phyloP scores from a whole-genome alignment of 2,329 filamentous ascomycete genomes.

The Akanthomyces lecanii region DNA sequence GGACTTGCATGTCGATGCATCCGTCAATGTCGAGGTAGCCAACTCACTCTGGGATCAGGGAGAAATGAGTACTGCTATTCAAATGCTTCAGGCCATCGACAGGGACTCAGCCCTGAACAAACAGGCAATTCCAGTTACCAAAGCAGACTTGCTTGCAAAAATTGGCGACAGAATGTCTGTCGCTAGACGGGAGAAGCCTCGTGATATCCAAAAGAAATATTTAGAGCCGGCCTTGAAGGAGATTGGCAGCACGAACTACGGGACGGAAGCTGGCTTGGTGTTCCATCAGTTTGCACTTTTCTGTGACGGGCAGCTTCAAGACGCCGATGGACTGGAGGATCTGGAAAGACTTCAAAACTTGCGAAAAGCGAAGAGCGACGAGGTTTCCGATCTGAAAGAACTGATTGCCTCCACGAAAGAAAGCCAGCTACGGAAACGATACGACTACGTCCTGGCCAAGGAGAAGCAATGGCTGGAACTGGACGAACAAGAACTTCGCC shows the following conservation, averaged over 20 bases:
- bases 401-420: conserved; percentile 49
- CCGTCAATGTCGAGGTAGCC: conserved; percentile 76
- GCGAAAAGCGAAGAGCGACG: conserved; percentile 73
- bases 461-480: conserved; percentile 88
- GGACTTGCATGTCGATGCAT: conserved; percentile 73
- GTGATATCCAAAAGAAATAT: conserved; percentile 83
- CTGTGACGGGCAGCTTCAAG: conserved; percentile 90
- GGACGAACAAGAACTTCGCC: conserved; percentile 79
- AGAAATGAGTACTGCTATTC: conserved; percentile 82
- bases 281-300: conserved; percentile 95
- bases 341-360: conserved; percentile 75
- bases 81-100: conserved; percentile 75
- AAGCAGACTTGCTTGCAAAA: conserved; percentile 77
- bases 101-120: conserved; percentile 54
- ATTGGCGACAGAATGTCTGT: conserved; percentile 86
- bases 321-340: conserved; percentile 79
- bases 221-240: conserved; percentile 79
- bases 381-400: conserved; percentile 68
- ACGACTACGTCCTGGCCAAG: conserved; percentile 61
- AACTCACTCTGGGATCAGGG: conserved; percentile 92
- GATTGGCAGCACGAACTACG: conserved; percentile 63
- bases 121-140: conserved; percentile 68
- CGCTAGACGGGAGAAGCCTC: conserved; percentile 84
- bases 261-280: conserved; percentile 76
- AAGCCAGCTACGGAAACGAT: conserved; percentile 49